phyloP scores from a whole-genome alignment of 139 green algal genomes.

The Coccomyxa sp. region DNA sequence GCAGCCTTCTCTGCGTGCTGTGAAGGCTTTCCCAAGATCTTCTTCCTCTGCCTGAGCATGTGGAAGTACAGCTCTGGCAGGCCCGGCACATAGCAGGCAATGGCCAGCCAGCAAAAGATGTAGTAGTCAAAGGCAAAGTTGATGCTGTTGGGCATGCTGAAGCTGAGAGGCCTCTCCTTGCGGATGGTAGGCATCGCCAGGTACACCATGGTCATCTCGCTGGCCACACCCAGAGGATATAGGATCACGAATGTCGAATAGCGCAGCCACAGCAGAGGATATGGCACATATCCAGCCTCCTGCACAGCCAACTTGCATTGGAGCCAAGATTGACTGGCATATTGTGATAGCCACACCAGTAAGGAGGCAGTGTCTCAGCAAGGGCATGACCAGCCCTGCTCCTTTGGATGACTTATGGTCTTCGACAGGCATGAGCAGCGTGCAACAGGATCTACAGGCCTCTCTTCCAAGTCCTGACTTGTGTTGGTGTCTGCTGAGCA shows the following conservation, averaged over 20 bases:
- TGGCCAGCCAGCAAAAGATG: constrained; percentile 36
- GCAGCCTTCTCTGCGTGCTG: background rate
- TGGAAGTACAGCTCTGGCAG: constrained; percentile 81
- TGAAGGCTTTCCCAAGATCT: constrained; percentile 46
- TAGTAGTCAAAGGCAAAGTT: constrained; percentile 86
- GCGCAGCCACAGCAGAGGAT: constrained; percentile 78
- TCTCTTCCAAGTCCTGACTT: too few species aligned
- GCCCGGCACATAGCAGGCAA: constrained; percentile 54
- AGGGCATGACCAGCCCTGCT: too few species aligned
- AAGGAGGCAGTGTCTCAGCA: too few species aligned
- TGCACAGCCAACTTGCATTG: constrained; percentile 21
- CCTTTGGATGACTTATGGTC: too few species aligned
- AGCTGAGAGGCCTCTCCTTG: constrained; percentile 24
- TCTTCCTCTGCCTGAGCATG: constrained; percentile 82
- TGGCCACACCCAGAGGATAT: constrained; percentile 86
- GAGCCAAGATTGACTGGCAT: constrained; percentile 2
- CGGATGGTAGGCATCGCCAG: constrained; percentile 44
- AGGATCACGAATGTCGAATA: constrained; percentile 90
- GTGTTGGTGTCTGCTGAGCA: too few species aligned
- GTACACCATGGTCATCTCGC: constrained; percentile 78
- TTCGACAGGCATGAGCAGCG: too few species aligned
- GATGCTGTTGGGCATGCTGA: constrained; percentile 73
- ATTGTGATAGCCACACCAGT: too few species aligned
- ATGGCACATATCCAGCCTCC: constrained; percentile 49
- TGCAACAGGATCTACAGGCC: too few species aligned